Percentiles rank a stretch among this genome's conserved stretches.
Evolutionary conservation across 305 asterid genomes (phyloP).

Genomic region (Coffea humblotiana): DNA sequence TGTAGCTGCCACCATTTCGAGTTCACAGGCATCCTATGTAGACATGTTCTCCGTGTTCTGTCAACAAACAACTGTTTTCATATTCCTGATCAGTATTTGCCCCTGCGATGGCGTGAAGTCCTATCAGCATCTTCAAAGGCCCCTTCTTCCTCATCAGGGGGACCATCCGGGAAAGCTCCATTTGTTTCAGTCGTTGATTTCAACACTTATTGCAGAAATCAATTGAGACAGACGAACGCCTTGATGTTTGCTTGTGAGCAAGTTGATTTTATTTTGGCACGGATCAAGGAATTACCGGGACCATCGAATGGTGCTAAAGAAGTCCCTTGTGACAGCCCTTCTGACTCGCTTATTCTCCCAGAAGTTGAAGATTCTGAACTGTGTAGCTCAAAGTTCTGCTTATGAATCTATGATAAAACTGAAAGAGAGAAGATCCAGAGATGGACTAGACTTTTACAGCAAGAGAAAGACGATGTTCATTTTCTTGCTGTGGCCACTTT

Average conservation of each 20-base stretch:
- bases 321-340: slow-evolving; percentile 46
- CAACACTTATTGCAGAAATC: slow-evolving; percentile 59
- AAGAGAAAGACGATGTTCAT: slow-evolving; percentile 45
- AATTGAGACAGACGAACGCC: slow-evolving; percentile 56
- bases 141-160: slow-evolving; percentile 24
- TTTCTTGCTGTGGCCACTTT: slow-evolving; percentile 47
- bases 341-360: slow-evolving; percentile 43
- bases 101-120: slow-evolving; percentile 51
- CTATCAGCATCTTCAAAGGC: slow-evolving; percentile 26
- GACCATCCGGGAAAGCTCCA: slow-evolving; percentile 41
- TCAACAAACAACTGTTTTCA: slow-evolving; percentile 59
- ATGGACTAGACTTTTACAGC: slow-evolving; percentile 42
- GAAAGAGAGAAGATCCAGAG: slow-evolving; percentile 44
- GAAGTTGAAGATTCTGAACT: slow-evolving; percentile 57
- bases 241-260: slow-evolving; percentile 59
- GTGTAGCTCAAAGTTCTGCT: slow-evolving; percentile 48
- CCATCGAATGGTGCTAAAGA: slow-evolving; percentile 31
- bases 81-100: slow-evolving; percentile 57
- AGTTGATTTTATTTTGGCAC: slow-evolving; percentile 45
- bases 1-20: slow-evolving; percentile 63
- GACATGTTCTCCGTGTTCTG: slow-evolving; percentile 62
- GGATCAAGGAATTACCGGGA: slow-evolving; percentile 48
- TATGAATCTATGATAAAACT: slow-evolving; percentile 38
- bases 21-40: slow-evolving; percentile 64
- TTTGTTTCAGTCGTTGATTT: slow-evolving; percentile 54